Conservation (phyloP, 768 basidiomycete species). For the Tylopilus rubrobrunneus region DNA sequence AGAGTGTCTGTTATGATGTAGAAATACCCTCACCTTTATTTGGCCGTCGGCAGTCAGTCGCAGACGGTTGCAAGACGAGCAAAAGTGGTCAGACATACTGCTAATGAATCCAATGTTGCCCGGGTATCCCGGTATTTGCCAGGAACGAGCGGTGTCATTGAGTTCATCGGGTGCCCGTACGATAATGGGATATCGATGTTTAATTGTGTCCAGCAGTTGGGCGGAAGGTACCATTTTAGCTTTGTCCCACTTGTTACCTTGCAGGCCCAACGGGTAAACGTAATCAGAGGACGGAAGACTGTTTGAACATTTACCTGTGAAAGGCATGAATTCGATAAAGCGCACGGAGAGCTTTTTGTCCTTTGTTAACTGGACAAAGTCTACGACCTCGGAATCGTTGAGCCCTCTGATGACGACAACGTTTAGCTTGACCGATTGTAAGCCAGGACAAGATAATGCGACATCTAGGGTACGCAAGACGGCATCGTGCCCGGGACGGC, state of each 20-base stretch:
- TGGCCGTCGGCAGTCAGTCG: constrained; percentile 88
- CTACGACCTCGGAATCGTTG: constrained; percentile 75
- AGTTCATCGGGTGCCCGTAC: constrained; percentile 58
- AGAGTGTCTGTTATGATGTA: background rate
- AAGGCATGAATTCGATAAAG: constrained; percentile 95
- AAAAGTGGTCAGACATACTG: constrained; percentile 94
- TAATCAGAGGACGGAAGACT: background rate
- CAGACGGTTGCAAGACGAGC: constrained; percentile 78
- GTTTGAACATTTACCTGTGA: constrained; percentile 52
- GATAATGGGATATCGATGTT: constrained; percentile 44
- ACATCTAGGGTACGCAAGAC: constrained; percentile 64
- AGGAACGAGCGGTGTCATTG: constrained; percentile 81
- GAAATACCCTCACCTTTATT: constrained; percentile 60
- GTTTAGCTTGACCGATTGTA: constrained; percentile 74
- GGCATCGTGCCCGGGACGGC: constrained; percentile 70
- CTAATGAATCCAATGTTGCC: constrained; percentile 86
- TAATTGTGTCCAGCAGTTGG: constrained; percentile 54
- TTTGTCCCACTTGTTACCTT: constrained; percentile 85
- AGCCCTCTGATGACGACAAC: constrained; percentile 78
- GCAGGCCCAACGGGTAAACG: background rate
- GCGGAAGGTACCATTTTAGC: constrained; percentile 77
- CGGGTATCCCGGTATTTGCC: constrained; percentile 63
- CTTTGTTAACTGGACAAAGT: constrained; percentile 76
- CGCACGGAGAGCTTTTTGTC: constrained; percentile 63
- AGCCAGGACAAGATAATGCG: constrained; percentile 50